Evolutionary conservation across 73 alveolate genomes (phyloP).

Genomic region (Tetrahymena thermophila): DNA sequence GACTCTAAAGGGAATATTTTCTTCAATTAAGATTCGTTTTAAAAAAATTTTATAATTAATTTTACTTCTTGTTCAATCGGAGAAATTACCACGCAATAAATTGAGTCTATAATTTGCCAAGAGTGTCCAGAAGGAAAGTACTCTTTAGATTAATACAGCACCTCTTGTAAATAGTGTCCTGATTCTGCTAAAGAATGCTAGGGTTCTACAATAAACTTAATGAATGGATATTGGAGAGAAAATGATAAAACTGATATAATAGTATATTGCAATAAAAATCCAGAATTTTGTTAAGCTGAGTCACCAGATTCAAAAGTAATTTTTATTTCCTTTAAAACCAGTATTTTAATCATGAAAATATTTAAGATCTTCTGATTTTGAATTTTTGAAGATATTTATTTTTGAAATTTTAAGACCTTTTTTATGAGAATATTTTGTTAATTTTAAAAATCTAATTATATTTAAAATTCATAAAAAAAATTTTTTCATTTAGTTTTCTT

Average conservation of each 20-base stretch:
- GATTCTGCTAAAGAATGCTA: not conserved
- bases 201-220: not conserved
- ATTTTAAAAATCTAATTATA: too few relatives aligned
- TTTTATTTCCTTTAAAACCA: too few relatives aligned
- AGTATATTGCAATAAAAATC: not conserved
- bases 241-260: not conserved
- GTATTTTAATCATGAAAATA: too few relatives aligned
- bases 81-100: not conserved
- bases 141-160: not conserved
- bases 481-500: too few relatives aligned
- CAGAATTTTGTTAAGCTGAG: not conserved
- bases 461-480: not conserved
- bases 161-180: not conserved
- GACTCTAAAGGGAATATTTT: not conserved
- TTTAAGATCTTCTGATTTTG: too few relatives aligned
- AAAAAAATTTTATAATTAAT: not conserved
- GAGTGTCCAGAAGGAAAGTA: not conserved
- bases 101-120: not conserved
- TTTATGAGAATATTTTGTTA: too few relatives aligned
- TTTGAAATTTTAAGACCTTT: too few relatives aligned
- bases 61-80: not conserved
- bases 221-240: not conserved
- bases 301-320: not conserved
- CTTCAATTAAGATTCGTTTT: not conserved
- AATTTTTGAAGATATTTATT: too few relatives aligned